Evolutionary conservation across 2,329 filamentous ascomycete species (phyloP).

Genomic region (Colletotrichum truncatum): DNA sequence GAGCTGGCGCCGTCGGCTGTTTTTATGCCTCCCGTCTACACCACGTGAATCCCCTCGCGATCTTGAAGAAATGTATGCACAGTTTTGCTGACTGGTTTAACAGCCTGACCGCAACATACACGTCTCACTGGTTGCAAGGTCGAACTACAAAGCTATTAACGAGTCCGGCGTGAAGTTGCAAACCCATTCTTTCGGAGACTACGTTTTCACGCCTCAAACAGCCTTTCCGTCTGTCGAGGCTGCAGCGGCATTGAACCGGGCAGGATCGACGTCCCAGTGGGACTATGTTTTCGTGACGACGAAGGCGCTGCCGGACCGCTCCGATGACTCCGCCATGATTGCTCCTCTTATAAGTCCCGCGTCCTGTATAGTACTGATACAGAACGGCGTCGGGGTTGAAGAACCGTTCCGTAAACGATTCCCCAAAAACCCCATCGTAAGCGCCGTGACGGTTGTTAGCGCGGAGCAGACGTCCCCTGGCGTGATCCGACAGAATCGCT

Average conservation of each 20-base stretch:
- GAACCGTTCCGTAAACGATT: constrained; percentile 72
- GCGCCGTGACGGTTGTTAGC: constrained; percentile 75
- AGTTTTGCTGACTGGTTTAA: constrained; percentile 26
- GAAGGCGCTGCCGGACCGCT: constrained; percentile 73
- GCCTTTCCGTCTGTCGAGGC: constrained; percentile 70
- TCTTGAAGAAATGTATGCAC: not conserved
- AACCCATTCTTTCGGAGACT: constrained; percentile 74
- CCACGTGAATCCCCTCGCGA: constrained; percentile 50
- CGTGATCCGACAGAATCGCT: constrained; percentile 74
- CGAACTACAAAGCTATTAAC: constrained; percentile 74
- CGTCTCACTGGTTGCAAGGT: constrained; percentile 77
- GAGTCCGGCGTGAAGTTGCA: constrained; percentile 69
- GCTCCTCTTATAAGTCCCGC: constrained; percentile 64
- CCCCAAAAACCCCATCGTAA: constrained; percentile 67
- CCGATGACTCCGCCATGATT: constrained; percentile 69
- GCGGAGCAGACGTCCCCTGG: constrained; percentile 73
- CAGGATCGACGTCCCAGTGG: constrained; percentile 34
- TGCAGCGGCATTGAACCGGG: constrained; percentile 46
- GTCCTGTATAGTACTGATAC: constrained; percentile 72
- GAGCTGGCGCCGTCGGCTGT: constrained; percentile 76
- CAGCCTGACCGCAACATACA: constrained; percentile 61
- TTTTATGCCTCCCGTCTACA: constrained; percentile 78
- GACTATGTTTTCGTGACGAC: constrained; percentile 77
- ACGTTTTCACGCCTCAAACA: constrained; percentile 68
- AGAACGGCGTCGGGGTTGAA: constrained; percentile 78